phyloP scores from a whole-genome alignment of 2,329 filamentous ascomycete genomes.

The Albophoma yamanashiensis region DNA sequence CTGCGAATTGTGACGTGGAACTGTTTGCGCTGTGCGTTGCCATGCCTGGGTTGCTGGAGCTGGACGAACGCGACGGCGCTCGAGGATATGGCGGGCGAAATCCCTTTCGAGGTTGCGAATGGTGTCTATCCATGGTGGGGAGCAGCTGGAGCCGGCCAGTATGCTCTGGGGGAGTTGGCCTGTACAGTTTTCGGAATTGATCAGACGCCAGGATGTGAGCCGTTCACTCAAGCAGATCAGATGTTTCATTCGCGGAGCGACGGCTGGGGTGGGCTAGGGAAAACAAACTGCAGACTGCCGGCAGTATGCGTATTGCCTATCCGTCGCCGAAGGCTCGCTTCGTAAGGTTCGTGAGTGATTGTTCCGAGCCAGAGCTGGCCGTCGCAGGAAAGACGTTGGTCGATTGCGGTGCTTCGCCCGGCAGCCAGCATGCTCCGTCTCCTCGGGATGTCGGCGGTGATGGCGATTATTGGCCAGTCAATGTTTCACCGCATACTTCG shows the following conservation, averaged over 20 bases:
- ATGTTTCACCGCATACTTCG: not conserved
- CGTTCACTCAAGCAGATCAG: not conserved
- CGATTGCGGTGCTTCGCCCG: not conserved
- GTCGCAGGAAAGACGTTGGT: not conserved
- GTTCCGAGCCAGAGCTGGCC: not conserved
- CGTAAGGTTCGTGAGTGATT: not conserved
- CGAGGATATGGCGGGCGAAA: constrained; percentile 25
- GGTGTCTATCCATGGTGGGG: constrained; percentile 18
- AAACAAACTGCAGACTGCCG: not conserved
- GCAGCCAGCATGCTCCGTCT: not conserved
- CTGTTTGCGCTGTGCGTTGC: constrained; percentile 31
- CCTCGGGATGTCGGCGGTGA: not conserved
- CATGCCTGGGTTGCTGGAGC: constrained; percentile 28
- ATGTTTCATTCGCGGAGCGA: not conserved
- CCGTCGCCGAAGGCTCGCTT: not conserved
- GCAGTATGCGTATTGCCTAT: not conserved
- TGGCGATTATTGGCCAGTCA: not conserved
- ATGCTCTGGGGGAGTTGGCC: not conserved
- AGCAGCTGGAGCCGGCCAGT: not conserved
- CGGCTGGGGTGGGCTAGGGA: not conserved
- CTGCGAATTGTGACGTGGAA: constrained; percentile 27
- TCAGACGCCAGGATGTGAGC: not conserved
- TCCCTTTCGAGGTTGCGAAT: constrained; percentile 13
- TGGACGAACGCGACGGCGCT: constrained; percentile 35
- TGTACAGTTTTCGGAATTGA: not conserved